Evolutionary conservation across 371 early-diverging fungal species (phyloP), one percentile per base, ranked within the genome.

Genomic region (Syncephalastrum contaminatum): DNA sequence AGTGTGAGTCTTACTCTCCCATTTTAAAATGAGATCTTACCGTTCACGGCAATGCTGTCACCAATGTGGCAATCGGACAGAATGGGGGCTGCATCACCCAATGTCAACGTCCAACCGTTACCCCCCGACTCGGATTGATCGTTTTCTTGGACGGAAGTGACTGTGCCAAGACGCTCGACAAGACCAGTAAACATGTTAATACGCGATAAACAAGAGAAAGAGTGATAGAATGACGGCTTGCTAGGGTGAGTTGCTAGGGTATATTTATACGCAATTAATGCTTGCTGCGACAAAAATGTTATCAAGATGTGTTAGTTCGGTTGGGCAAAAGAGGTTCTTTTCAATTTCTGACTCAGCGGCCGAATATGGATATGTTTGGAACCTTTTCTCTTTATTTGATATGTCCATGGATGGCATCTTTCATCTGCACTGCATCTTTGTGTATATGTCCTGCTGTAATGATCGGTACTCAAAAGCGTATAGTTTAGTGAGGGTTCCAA

Each of bases 31-130:
- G 36, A 10, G 36, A 18, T 43, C 63, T 43, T 80, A 91, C 98
- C 98, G 63, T 95, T 95, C 58, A 94, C 81, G 42, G 92, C 85
- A 64, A 98, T 98, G 62, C 93, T 93, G 78, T 98, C 98, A 48
- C 98, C 98, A 39, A 95, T 62, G 62, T 93, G 84, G 60, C 91
- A 92, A 73, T 98, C 97, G 44, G 54, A 66, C 7, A 98, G 82
- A 45, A 97, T 87, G 19, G 67, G 57, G 21, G 69, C 63, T 21
- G 91, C 90, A 43, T 88, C 83, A 20, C 78, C 84, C 43, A 97
- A 72, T 4, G 89, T 88, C 25, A 96, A 72, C 21, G 93, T 90
- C 79, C 89, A 92, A 13, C 95, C 95, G 56, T 85, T 84, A 39
- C 95, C 95, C 44, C 94, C 95, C 0, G 90, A 82, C 57, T 76